These are phyloP conservation scores for Arabidopsis lyrata DNA, from an alignment of 441 rosid species.

Conservation along the genomic window DNA sequence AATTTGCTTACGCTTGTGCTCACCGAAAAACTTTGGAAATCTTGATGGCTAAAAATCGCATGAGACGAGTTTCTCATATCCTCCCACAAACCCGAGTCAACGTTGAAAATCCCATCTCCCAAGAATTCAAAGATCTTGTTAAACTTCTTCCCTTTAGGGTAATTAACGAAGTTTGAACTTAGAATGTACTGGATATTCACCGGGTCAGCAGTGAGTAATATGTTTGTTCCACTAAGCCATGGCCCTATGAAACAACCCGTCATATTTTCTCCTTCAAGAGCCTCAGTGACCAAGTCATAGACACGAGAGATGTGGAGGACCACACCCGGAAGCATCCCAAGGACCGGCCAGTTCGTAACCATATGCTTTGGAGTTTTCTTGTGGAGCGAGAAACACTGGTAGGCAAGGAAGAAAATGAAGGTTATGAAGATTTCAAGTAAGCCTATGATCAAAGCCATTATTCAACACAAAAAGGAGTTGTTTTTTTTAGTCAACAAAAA, in stretches of 20 bases:
- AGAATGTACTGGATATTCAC: slow-evolving; percentile 47
- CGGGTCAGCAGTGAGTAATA: slow-evolving; percentile 33
- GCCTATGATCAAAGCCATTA: slow-evolving; percentile 29
- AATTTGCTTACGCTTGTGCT: slow-evolving; percentile 20
- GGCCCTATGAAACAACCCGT: slow-evolving; percentile 35
- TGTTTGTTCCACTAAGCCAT: slow-evolving; percentile 29
- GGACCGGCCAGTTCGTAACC: slow-evolving; percentile 32
- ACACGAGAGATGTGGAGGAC: background rate
- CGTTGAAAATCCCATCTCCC: slow-evolving; percentile 50
- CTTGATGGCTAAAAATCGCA: slow-evolving; percentile 35
- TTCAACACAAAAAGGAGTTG: background rate
- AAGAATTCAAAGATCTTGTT: slow-evolving; percentile 44
- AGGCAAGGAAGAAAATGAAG: background rate
- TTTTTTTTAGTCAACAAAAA: too few species aligned
- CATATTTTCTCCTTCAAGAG: slow-evolving; percentile 22
- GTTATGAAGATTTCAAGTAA: background rate
- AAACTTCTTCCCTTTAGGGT: slow-evolving; percentile 47
- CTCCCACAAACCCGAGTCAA: slow-evolving; percentile 48
- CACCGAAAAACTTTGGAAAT: slow-evolving; percentile 34
- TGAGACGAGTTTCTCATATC: slow-evolving; percentile 43
- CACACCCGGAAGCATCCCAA: slow-evolving; percentile 35
- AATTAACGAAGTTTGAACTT: slow-evolving; percentile 43
- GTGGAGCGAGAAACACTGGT: background rate
- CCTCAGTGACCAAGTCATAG: slow-evolving; percentile 2
- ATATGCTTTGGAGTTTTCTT: slow-evolving; percentile 23